Evolutionary conservation across 2,329 filamentous ascomycete genomes (phyloP).

Genomic region (Xylariaceae sp.): DNA sequence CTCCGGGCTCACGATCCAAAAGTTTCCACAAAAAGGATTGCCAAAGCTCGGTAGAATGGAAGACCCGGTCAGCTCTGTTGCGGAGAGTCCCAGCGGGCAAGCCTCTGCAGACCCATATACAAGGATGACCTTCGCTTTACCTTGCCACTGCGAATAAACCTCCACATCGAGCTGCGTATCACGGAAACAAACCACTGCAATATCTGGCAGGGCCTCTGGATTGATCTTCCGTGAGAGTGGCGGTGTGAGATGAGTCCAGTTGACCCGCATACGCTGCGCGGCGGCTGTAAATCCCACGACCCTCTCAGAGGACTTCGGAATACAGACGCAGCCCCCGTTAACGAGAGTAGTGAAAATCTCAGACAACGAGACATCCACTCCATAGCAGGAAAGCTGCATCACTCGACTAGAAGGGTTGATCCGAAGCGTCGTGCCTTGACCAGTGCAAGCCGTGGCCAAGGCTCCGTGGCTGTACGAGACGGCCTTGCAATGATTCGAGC

Average conservation of each 20-base stretch:
- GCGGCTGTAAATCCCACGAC: conserved; percentile 39
- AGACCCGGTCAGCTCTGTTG: conserved; percentile 38
- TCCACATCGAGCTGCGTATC: conserved; percentile 47
- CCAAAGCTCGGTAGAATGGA: conserved; percentile 40
- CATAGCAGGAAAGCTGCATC: conserved; percentile 53
- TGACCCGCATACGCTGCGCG: conserved; percentile 40
- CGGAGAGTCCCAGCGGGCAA: conserved; percentile 47
- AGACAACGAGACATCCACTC: conserved; percentile 48
- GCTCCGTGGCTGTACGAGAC: conserved; percentile 58
- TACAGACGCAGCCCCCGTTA: conserved; percentile 47
- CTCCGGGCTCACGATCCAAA: conserved; percentile 50
- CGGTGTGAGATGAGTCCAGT: conserved; percentile 45
- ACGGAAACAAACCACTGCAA: conserved; percentile 35
- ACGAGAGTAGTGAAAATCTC: conserved; percentile 50
- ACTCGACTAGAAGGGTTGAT: conserved; percentile 50
- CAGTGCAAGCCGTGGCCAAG: conserved; percentile 49
- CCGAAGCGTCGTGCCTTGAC: conserved; percentile 46
- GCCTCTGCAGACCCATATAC: conserved; percentile 49
- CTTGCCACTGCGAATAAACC: conserved; percentile 43
- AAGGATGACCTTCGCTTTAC: conserved; percentile 42
- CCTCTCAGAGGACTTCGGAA: conserved; percentile 41
- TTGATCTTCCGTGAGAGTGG: conserved; percentile 40
- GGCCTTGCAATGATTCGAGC: conserved; percentile 53
- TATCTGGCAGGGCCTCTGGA: conserved; percentile 25
- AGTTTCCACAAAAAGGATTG: conserved; percentile 44